phyloP scores from a whole-genome alignment of 2,329 filamentous ascomycete genomes.

The Colletotrichum salicis region DNA sequence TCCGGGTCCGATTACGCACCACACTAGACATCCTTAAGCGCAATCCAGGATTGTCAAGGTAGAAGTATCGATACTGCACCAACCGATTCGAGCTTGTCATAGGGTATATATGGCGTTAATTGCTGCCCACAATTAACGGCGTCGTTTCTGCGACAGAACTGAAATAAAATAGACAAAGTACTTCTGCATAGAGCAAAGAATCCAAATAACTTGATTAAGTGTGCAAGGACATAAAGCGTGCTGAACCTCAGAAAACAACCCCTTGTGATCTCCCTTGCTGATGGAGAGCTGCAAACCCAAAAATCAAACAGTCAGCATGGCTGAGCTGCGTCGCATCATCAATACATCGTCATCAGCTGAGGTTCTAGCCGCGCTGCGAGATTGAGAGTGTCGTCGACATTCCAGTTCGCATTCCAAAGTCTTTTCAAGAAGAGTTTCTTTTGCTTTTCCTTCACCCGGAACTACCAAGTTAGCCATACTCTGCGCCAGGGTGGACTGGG shows the following conservation, averaged over 20 bases:
- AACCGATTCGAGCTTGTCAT: too few relatives aligned
- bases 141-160: too few relatives aligned
- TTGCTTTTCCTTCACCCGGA: neutral
- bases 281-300: neutral
- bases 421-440: accelerated
- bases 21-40: neutral
- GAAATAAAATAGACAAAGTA: too few relatives aligned
- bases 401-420: neutral
- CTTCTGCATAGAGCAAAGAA: too few relatives aligned
- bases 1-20: neutral
- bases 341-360: neutral
- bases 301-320: neutral
- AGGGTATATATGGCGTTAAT: neutral
- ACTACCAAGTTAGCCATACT: neutral
- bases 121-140: too few relatives aligned
- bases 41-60: too few relatives aligned
- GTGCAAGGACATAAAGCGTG: neutral
- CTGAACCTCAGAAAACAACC: neutral
- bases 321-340: neutral
- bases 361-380: neutral
- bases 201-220: neutral
- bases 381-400: neutral
- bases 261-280: too few relatives aligned
- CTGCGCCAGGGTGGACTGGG: neutral
- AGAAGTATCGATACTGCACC: neutral